Conservation (phyloP, 192 early-diverging fungal species). For the Podila clonocystis region DNA sequence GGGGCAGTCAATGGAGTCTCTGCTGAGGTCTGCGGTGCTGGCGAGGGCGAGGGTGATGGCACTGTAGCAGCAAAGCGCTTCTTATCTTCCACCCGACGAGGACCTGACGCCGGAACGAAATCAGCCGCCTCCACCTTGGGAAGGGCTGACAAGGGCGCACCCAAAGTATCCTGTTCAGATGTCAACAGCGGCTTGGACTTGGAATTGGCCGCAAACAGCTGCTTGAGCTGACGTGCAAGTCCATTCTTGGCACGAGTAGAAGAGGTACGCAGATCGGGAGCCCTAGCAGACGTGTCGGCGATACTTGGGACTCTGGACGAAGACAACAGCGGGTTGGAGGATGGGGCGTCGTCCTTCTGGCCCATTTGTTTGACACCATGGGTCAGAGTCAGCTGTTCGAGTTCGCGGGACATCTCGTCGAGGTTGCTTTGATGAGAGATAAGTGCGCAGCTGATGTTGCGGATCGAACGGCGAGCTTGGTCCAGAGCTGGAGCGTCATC, state of each 20-base stretch:
- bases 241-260: slow-evolving; percentile 15
- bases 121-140: slow-evolving; percentile 14
- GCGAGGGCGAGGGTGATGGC: background rate
- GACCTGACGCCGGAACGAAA: slow-evolving; percentile 29
- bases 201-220: slow-evolving; percentile 13
- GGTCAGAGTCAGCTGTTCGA: slow-evolving; percentile 26
- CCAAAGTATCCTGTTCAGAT: background rate
- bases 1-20: background rate
- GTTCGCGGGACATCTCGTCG: slow-evolving; percentile 42
- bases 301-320: background rate
- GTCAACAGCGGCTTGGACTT: slow-evolving; percentile 12
- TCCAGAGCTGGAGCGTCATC: slow-evolving; percentile 48
- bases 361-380: background rate
- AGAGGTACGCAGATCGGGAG: background rate
- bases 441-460: slow-evolving; percentile 50
- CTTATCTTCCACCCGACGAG: slow-evolving; percentile 37
- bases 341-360: background rate
- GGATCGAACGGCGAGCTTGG: slow-evolving; percentile 57
- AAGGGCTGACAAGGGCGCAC: slow-evolving; percentile 12
- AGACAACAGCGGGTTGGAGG: background rate
- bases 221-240: slow-evolving; percentile 19
- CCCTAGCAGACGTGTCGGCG: background rate
- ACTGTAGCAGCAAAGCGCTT: slow-evolving; percentile 22
- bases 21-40: background rate
- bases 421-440: slow-evolving; percentile 57